Evolutionary conservation across 1,284 basidiomycete genomes (phyloP).

Genomic region (Ustilago lituana): DNA sequence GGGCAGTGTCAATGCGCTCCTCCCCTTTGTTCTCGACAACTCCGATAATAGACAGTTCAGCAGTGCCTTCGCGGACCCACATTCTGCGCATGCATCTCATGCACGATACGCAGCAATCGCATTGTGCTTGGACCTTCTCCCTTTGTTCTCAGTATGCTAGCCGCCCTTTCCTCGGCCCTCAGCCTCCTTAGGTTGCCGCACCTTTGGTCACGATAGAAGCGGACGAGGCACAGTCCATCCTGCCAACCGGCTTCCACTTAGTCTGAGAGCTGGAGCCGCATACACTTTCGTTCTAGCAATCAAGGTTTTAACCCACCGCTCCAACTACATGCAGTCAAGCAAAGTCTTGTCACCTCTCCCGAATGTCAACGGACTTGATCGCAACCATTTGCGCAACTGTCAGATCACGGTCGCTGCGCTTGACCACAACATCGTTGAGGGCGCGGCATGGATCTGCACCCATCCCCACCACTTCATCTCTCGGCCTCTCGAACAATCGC

Average conservation of each 20-base stretch:
- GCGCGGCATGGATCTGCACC: constrained; percentile 3
- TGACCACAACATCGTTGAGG: background rate
- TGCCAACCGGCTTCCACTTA: no score
- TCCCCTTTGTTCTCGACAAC: constrained; percentile 1
- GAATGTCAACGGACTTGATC: background rate
- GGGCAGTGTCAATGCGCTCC: no score
- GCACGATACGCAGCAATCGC: constrained; percentile 5
- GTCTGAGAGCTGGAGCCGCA: no score
- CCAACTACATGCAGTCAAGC: no score
- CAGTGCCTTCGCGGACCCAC: constrained; percentile 2
- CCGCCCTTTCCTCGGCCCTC: background rate
- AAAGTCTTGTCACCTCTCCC: background rate
- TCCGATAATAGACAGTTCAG: no score
- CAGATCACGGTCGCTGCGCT: background rate
- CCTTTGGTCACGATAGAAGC: no score
- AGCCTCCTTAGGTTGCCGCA: no score
- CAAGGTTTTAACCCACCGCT: no score
- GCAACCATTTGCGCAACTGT: background rate
- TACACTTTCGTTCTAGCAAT: no score
- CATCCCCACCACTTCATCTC: constrained; percentile 19
- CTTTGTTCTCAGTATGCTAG: constrained; percentile 2
- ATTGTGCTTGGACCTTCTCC: constrained; percentile 16
- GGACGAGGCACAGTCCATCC: no score
- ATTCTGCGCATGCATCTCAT: constrained; percentile 8
- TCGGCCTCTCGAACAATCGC: constrained; percentile 13